These are phyloP conservation scores for Thuidium tamariscinum DNA, from an alignment of 225 moss, liverwort and hornwort species.

Conservation along the genomic window DNA sequence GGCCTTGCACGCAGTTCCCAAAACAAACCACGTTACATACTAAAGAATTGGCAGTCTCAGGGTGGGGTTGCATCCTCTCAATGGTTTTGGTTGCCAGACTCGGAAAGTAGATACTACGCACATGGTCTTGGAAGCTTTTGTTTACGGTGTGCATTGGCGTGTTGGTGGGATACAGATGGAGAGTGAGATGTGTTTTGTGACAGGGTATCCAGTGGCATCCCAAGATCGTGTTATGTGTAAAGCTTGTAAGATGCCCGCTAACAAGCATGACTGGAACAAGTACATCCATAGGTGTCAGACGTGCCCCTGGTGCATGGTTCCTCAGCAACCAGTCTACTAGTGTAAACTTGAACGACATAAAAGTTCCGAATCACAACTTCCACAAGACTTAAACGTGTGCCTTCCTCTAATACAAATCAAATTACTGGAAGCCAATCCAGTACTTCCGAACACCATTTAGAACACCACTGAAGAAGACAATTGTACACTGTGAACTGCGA, in stretches of 20 bases:
- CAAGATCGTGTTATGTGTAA: conserved; percentile 52
- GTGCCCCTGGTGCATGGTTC: conserved; percentile 83
- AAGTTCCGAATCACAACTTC: not conserved
- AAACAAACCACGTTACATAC: not conserved
- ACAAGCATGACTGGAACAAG: conserved; percentile 75
- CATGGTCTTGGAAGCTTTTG: not conserved
- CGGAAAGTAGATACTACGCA: not conserved
- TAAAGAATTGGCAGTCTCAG: not conserved
- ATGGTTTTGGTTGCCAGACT: not conserved
- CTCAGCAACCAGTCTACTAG: conserved; percentile 46
- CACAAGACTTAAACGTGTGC: not conserved
- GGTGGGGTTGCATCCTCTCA: not conserved
- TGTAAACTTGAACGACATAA: not conserved
- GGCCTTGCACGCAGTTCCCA: not conserved
- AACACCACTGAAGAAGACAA: not conserved
- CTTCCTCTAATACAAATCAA: not conserved
- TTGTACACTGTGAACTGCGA: not conserved
- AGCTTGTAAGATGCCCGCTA: conserved; percentile 61
- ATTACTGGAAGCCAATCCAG: not conserved
- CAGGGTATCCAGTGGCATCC: conserved; percentile 68
- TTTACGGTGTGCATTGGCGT: not conserved
- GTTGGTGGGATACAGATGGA: conserved; percentile 25
- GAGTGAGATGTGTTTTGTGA: conserved; percentile 70
- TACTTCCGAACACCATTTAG: not conserved
- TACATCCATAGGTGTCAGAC: conserved; percentile 53